Evolutionary conservation across 495 filamentous ascomycete genomes (phyloP).

Genomic region (Trichoderma virens): DNA sequence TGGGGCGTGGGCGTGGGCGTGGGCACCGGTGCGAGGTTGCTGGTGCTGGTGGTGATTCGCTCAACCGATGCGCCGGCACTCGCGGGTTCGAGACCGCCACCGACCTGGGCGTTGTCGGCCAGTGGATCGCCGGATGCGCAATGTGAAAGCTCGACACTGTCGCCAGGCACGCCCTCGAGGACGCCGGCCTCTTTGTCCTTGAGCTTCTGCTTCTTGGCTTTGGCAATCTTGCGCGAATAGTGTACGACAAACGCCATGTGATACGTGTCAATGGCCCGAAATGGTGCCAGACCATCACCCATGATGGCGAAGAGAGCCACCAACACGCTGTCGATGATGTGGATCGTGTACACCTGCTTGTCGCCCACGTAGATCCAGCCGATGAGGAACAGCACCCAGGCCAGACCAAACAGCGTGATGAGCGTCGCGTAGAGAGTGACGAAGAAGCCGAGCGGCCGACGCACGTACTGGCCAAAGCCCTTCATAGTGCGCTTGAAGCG

Average conservation of each 20-base stretch:
- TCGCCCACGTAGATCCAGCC: conserved; percentile 80
- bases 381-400: conserved; percentile 79
- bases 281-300: conserved; percentile 70
- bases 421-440: conserved; percentile 73
- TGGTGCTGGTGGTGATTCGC: conserved; percentile 20
- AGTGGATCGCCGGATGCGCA: conserved; percentile 22
- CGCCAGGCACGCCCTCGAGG: background rate
- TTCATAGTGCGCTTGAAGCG: conserved; percentile 69
- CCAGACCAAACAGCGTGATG: conserved; percentile 72
- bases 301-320: conserved; percentile 72
- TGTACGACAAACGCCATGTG: conserved; percentile 66
- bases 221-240: conserved; percentile 17
- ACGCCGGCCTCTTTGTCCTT: conserved; percentile 10
- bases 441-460: conserved; percentile 65
- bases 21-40: conserved; percentile 2
- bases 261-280: conserved; percentile 70
- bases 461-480: conserved; percentile 66
- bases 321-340: conserved; percentile 69
- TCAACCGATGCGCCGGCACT: conserved; percentile 40
- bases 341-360: conserved; percentile 58
- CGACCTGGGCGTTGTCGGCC: conserved; percentile 53
- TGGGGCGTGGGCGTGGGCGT: background rate
- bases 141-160: background rate
- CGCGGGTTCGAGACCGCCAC: conserved; percentile 49
- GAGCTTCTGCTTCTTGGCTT: conserved; percentile 5